These are phyloP conservation scores for Acanthamoeba castellanii DNA, from an alignment of 208 protist species.

Conservation along the genomic window DNA sequence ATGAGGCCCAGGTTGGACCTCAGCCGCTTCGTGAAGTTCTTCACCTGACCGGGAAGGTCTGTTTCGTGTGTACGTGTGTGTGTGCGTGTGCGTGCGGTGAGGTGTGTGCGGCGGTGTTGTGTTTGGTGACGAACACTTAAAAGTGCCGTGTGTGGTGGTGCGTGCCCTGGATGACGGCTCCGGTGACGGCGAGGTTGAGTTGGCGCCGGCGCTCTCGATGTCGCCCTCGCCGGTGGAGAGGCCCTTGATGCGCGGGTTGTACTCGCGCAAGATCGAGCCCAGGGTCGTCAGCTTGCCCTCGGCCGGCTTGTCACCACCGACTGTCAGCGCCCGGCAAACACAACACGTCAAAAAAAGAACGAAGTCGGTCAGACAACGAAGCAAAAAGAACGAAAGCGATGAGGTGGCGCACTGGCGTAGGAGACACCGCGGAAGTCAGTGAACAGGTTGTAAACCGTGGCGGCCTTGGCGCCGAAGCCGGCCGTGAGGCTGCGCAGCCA, in stretches of 20 bases:
- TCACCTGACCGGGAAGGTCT: conserved; percentile 3
- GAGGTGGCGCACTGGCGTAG: background rate
- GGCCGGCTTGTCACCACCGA: background rate
- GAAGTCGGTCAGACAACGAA: background rate
- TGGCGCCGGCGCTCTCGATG: background rate
- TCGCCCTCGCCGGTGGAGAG: conserved; percentile 16
- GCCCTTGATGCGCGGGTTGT: conserved; percentile 19
- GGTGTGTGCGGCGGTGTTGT: no score
- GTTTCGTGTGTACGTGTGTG: background rate
- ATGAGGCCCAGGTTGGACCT: background rate
- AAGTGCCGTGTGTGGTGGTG: background rate
- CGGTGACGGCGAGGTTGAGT: conserved; percentile 47
- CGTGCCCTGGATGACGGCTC: conserved; percentile 29
- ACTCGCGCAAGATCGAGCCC: background rate
- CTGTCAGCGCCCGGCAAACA: background rate
- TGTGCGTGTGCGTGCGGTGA: no score
- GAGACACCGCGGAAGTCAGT: conserved; percentile 62
- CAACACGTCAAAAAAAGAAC: background rate
- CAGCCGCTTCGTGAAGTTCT: background rate
- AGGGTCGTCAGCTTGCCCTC: background rate
- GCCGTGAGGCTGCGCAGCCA: conserved; percentile 36
- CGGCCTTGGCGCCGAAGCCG: conserved; percentile 32
- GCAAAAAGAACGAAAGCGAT: background rate
- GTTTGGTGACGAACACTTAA: no score
- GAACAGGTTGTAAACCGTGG: conserved; percentile 35